Evolutionary conservation across 2,329 filamentous ascomycete species (phyloP).

Genomic region (Fusarium compactum): DNA sequence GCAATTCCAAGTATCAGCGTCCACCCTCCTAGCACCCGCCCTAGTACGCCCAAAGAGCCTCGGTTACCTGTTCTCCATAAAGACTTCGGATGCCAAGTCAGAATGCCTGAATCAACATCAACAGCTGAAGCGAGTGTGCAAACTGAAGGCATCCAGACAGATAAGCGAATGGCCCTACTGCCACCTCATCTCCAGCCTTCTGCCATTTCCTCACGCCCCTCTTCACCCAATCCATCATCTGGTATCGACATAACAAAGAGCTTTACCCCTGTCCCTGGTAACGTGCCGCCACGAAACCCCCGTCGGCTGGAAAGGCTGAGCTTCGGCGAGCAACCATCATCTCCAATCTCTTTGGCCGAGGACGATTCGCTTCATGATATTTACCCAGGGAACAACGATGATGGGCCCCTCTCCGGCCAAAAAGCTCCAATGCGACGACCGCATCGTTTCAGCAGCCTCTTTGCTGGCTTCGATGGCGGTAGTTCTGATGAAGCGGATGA

Average conservation of each 20-base stretch:
- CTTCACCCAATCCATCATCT: constrained; percentile 61
- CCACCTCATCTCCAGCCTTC: constrained; percentile 85
- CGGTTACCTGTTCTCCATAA: constrained; percentile 85
- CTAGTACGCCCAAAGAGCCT: constrained; percentile 80
- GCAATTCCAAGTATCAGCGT: constrained; percentile 89
- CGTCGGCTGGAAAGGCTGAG: constrained; percentile 64
- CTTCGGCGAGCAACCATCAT: constrained; percentile 63
- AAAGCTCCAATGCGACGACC: constrained; percentile 74
- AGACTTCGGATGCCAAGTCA: constrained; percentile 86
- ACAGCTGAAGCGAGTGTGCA: constrained; percentile 68
- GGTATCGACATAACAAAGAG: constrained; percentile 52
- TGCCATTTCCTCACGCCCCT: constrained; percentile 72
- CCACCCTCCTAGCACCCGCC: constrained; percentile 86
- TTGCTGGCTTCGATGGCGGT: constrained; percentile 82
- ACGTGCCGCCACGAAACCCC: constrained; percentile 70
- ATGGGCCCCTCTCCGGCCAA: constrained; percentile 75
- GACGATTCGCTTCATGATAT: constrained; percentile 65
- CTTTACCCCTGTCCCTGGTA: constrained; percentile 66
- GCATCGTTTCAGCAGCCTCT: constrained; percentile 84
- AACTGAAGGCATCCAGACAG: constrained; percentile 91
- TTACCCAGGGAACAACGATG: constrained; percentile 84
- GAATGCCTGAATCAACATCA: constrained; percentile 44
- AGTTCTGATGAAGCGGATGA: constrained; percentile 76
- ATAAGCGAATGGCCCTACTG: constrained; percentile 79
- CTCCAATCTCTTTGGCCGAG: constrained; percentile 57